Evolutionary conservation across 2,329 filamentous ascomycete species (phyloP), one percentile per base, ranked within the genome.

Genomic region (Xylaria multiplex): DNA sequence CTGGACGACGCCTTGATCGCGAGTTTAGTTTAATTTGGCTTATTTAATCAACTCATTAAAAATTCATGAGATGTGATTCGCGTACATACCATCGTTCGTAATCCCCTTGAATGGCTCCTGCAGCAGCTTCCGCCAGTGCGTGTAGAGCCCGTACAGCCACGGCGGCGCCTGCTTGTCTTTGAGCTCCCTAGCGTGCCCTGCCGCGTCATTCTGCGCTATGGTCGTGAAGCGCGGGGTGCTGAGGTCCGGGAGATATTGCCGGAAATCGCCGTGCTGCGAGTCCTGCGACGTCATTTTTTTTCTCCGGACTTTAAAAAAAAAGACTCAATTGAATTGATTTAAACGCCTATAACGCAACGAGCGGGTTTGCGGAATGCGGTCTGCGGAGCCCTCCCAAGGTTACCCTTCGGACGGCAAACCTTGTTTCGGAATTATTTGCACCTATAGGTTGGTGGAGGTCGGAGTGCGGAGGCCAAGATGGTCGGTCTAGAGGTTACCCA

Each of bases 91-190:
- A 69, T 93, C 89, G 11, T 78, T 87, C 0, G 91, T 93, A 22
- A 93, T 81, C 27, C 91, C 91, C 72, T 86, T 88, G 76, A 87
- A 93, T 0, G 91, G 90, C 77, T 92, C 90, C 62, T 87, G 79
- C 30, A 89, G 79, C 8, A 90, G 75, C 40, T 84, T 79, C 55
- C 81, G 75, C 88, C 88, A 90, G 73, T 89, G 85, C 67, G 82
- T 74, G 64, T 87, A 89, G 24, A 91, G 76, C 0, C 80, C 85
- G 71, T 90, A 84, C 16, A 93, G 79, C 90, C 90, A 92, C 0
- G 90, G 90, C 0, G 90, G 90, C 13, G 81, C 79, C 0, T 85
- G 85, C 22, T 82, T 77, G 40, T 86, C 82, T 66, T 86, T 86
- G 73, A 92, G 90, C 3, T 79, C 84, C 6, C 83, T 78, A 0